Percentiles rank a stretch among this genome's conserved stretches.
These are phyloP conservation scores for Arabidopsis lyrata DNA, from an alignment of 441 rosid species.

Conservation along the genomic window DNA sequence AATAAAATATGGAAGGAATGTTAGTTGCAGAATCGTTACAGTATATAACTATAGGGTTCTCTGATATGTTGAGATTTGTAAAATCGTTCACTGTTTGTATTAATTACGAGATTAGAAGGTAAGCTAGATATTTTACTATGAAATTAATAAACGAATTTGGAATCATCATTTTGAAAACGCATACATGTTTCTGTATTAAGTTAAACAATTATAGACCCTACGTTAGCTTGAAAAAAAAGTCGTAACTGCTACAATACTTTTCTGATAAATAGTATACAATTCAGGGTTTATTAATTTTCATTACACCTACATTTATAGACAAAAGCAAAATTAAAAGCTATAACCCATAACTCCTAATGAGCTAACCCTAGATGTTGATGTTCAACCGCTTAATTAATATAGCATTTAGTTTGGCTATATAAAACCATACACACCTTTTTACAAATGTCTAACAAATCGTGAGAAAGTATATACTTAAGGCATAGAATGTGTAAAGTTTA, in stretches of 20 bases:
- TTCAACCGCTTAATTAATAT: constrained; percentile 33
- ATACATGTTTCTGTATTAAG: not conserved
- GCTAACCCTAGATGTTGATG: constrained; percentile 37
- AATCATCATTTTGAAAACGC: constrained; percentile 9
- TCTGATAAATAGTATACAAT: not conserved
- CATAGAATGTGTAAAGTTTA: constrained; percentile 1
- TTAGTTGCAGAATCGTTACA: constrained; percentile 33
- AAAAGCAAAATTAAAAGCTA: constrained; percentile 10
- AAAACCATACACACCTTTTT: constrained; percentile 21
- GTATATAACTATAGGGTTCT: constrained; percentile 9
- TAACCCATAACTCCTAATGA: constrained; percentile 29
- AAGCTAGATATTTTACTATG: not conserved
- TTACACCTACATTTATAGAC: constrained; percentile 17
- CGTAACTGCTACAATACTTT: constrained; percentile 13
- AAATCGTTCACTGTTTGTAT: not conserved
- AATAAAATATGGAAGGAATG: constrained; percentile 34
- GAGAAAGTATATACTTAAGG: constrained; percentile 1
- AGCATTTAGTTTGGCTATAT: constrained; percentile 31
- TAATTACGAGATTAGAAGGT: constrained; percentile 13
- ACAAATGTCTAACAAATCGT: not conserved
- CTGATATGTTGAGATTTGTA: constrained; percentile 10
- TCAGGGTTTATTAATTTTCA: constrained; percentile 3
- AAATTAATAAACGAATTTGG: not conserved
- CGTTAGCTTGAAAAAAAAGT: constrained; percentile 22
- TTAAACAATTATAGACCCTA: not conserved